Base-by-base conservation (phyloP, 352 stramenopile species). In the Globisporangium paroecandrum region DNA sequence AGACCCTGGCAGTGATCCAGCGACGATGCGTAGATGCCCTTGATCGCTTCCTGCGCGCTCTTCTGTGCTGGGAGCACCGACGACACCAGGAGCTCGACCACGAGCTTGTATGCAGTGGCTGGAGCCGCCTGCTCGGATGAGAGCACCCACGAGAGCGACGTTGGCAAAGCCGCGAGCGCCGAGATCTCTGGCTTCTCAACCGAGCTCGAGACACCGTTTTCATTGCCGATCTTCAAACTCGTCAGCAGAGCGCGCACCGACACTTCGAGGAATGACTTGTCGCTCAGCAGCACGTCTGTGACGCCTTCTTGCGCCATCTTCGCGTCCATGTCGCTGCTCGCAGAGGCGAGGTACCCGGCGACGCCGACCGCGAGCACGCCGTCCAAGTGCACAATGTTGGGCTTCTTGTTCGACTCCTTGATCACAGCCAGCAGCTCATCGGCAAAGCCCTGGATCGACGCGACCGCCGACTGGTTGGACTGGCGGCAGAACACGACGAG, bases 351-450 rank as follows among this genome's bases (percentile, higher is more conserved):
- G 25, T 70, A 71, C 29, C 84, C 86, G 22, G 82, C 84, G 10
- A 94, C 64, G 10, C 77, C 76, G 65, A 95, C 61, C 18, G 89
- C 83, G 2, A 96, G 69, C 36, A 96, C 70, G 15, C 87, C 89
- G 47, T 95, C 87, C n/a, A 93, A 62, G 64, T 93, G 89, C 3
- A 76, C 60, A 27, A 94, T 55, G 57, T 89, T 87, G 0, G 80
- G 72, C 73, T 94, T 96, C 75, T 95, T 96, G 63, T 84, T 90
- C 3, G 83, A 68, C 9, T 93, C 82, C 43, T 79, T 70, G 34
- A 88, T 76, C 32, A 96, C 69, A 0, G 67, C 66, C 49, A 89
- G 41, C n/a, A 93, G 57, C 66, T 93, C 79, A 7, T 82, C 69
- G 8, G 75, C 71, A 67, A 91, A 82, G 5, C 71, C 54, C 2